A percentile compares a stretch with the other conserved stretches of the same genome.
Conservation (phyloP, 192 early-diverging fungal genomes). For the Linnemannia schmuckeri region DNA sequence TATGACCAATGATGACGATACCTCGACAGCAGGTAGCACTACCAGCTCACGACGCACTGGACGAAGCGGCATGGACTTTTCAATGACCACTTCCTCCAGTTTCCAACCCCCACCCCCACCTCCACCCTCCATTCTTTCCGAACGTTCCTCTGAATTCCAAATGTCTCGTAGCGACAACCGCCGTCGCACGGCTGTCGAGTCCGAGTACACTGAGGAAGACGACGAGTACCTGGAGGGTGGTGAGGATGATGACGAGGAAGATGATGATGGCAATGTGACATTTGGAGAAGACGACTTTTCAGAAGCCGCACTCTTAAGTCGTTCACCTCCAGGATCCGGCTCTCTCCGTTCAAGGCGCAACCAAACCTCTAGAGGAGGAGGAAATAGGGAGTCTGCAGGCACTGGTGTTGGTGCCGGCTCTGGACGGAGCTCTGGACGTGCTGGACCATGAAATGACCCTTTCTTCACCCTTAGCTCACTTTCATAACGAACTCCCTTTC, state of each 20-base stretch:
- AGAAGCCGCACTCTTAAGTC: slow-evolving; percentile 34
- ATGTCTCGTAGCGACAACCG: slow-evolving; percentile 29
- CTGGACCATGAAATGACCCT: background rate
- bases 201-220: slow-evolving; percentile 53
- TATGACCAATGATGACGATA: slow-evolving; percentile 25
- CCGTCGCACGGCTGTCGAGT: slow-evolving; percentile 46
- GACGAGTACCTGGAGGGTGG: slow-evolving; percentile 38
- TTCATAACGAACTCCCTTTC: background rate
- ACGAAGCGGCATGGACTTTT: slow-evolving; percentile 32
- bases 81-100: slow-evolving; percentile 32
- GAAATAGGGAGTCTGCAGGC: slow-evolving; percentile 2
- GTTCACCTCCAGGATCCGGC: slow-evolving; percentile 12
- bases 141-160: slow-evolving; percentile 42
- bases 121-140: slow-evolving; percentile 44
- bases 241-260: slow-evolving; percentile 37
- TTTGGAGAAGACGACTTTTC: slow-evolving; percentile 53
- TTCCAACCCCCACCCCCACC: slow-evolving; percentile 37
- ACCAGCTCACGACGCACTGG: slow-evolving; percentile 28
- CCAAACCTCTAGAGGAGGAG: background rate
- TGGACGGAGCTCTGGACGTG: slow-evolving; percentile 34
- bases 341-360: slow-evolving; percentile 23
- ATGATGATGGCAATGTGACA: slow-evolving; percentile 33
- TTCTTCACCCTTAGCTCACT: background rate
- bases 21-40: slow-evolving; percentile 22
- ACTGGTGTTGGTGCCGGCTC: slow-evolving; percentile 5